These are phyloP conservation scores for Talaromyces nanjingensis DNA, from an alignment of 495 filamentous ascomycete species.

Conservation along the genomic window DNA sequence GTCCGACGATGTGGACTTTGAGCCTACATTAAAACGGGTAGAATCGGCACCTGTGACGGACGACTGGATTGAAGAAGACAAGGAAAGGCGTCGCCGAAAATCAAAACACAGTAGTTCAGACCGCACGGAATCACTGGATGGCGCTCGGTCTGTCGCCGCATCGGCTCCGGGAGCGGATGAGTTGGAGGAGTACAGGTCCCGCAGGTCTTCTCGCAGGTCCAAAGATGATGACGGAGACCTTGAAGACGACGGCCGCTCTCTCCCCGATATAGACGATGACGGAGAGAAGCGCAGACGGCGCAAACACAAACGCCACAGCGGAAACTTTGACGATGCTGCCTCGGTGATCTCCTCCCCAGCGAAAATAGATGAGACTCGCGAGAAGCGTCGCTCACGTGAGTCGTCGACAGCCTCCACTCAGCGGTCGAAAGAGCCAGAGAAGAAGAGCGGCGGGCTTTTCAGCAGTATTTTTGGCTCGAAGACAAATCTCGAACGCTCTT, in stretches of 20 bases:
- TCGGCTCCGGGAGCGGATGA: constrained; percentile 6
- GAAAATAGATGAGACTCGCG: constrained; percentile 17
- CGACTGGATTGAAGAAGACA: constrained; percentile 15
- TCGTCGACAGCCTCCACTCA: constrained; percentile 10
- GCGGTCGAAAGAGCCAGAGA: constrained; percentile 25
- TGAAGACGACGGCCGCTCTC: constrained; percentile 6
- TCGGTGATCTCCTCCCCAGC: constrained; percentile 32
- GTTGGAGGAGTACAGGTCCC: constrained; percentile 6
- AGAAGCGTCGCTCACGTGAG: constrained; percentile 11
- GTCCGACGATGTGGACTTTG: neutral
- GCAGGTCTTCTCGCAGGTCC: constrained; percentile 1
- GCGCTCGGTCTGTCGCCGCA: constrained; percentile 18
- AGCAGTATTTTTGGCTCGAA: constrained; percentile 34
- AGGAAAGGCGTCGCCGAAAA: constrained; percentile 23
- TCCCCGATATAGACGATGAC: constrained; percentile 5
- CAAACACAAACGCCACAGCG: constrained; percentile 19
- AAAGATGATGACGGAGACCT: constrained; percentile 2
- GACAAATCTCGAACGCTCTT: constrained; percentile 19
- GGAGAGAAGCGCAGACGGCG: constrained; percentile 17
- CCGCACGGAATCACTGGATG: constrained; percentile 14
- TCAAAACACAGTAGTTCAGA: constrained; percentile 25
- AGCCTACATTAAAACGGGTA: neutral
- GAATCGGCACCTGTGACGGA: constrained; percentile 4
- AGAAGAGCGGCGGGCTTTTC: constrained; percentile 28
- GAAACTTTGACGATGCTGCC: constrained; percentile 23